These are phyloP conservation scores for Heterobasidion occidentale DNA, from an alignment of 1,284 basidiomycete species.

Conservation along the genomic window DNA sequence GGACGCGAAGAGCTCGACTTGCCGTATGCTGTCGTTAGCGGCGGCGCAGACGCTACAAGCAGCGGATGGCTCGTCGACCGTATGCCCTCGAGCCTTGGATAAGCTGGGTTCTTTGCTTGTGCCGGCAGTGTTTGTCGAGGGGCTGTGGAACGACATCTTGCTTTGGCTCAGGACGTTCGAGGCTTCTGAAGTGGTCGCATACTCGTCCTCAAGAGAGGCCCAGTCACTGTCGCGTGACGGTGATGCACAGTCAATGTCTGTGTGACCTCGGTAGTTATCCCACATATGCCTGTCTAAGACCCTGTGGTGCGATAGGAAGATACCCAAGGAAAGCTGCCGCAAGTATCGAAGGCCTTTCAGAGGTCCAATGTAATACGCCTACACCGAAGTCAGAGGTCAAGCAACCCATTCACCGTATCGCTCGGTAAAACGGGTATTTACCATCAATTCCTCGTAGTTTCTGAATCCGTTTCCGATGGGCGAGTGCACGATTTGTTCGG, in stretches of 20 bases:
- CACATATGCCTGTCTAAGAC: slow-evolving; percentile 35
- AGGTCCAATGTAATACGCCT: slow-evolving; percentile 18
- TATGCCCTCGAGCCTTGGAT: neutral
- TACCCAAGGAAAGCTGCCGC: slow-evolving; percentile 47
- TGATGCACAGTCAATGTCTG: neutral
- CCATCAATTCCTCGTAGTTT: slow-evolving; percentile 36
- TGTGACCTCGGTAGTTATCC: slow-evolving; percentile 6
- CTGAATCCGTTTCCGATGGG: slow-evolving; percentile 46
- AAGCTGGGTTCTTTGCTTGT: neutral
- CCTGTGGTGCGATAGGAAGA: slow-evolving; percentile 44
- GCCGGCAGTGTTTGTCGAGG: neutral
- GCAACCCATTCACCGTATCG: slow-evolving; percentile 2
- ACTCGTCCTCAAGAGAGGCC: neutral
- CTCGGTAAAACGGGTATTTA: slow-evolving; percentile 24
- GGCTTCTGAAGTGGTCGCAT: neutral
- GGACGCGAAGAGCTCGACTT: slow-evolving; percentile 36
- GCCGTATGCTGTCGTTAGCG: slow-evolving; percentile 20
- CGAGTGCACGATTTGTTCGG: slow-evolving; percentile 47
- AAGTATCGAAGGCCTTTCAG: slow-evolving; percentile 35
- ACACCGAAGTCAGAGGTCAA: neutral
- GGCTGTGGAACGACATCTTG: neutral
- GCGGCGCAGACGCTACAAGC: slow-evolving; percentile 25
- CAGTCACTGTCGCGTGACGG: neutral
- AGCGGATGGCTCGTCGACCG: slow-evolving; percentile 25
- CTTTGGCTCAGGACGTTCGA: neutral